Evolutionary conservation across 495 filamentous ascomycete species (phyloP).

Genomic region (Clohesyomyces aquaticus): DNA sequence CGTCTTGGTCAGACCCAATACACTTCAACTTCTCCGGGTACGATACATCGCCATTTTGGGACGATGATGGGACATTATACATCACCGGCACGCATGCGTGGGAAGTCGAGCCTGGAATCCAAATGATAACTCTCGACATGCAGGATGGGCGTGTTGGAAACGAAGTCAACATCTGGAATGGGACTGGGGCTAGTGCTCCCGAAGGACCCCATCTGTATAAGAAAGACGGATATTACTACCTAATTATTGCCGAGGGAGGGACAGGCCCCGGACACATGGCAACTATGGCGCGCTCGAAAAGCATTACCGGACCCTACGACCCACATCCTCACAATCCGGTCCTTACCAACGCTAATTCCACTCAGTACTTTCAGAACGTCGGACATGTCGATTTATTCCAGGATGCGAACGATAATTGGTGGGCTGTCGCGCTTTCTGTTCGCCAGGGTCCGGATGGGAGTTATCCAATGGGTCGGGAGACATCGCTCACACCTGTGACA

Average conservation of each 20-base stretch:
- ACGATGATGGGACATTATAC: slow-evolving; percentile 56
- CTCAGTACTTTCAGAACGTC: slow-evolving; percentile 55
- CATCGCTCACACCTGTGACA: slow-evolving; percentile 56
- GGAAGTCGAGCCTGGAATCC: slow-evolving; percentile 43
- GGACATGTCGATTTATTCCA: slow-evolving; percentile 56
- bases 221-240: slow-evolving; percentile 67
- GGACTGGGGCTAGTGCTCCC: slow-evolving; percentile 55
- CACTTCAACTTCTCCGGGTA: too few relatives aligned
- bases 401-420: slow-evolving; percentile 58
- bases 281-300: slow-evolving; percentile 56
- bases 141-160: slow-evolving; percentile 49
- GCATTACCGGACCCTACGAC: slow-evolving; percentile 61
- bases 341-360: slow-evolving; percentile 58
- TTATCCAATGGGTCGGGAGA: slow-evolving; percentile 66
- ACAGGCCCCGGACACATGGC: slow-evolving; percentile 61
- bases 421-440: slow-evolving; percentile 56
- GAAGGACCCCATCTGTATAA: slow-evolving; percentile 71
- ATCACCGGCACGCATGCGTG: slow-evolving; percentile 45
- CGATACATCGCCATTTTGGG: slow-evolving; percentile 58
- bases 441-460: slow-evolving; percentile 49
- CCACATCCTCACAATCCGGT: slow-evolving; percentile 57
- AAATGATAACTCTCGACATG: slow-evolving; percentile 52
- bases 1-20: too few relatives aligned
- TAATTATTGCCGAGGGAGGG: slow-evolving; percentile 70
- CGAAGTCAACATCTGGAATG: slow-evolving; percentile 57